phyloP scores from a whole-genome alignment of 345 rosid species.

The Viola odorata region DNA sequence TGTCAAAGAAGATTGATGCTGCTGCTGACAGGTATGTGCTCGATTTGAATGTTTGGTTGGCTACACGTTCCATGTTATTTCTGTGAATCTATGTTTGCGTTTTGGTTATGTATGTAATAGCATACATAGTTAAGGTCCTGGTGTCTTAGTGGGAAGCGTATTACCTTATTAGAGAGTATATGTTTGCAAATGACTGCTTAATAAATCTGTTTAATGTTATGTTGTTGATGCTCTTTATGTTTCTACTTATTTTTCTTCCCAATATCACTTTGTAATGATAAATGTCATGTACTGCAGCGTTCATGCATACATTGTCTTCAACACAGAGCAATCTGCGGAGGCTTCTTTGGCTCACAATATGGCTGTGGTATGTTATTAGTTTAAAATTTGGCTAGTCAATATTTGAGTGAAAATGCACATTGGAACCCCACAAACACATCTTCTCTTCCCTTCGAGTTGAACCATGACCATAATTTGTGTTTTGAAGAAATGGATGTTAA shows the following conservation, averaged over 20 bases:
- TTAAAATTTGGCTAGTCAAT: neutral
- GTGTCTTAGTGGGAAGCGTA: too few species aligned
- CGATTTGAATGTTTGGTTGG: neutral
- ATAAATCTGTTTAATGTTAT: neutral
- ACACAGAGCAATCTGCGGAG: constrained; percentile 73
- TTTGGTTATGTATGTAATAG: too few species aligned
- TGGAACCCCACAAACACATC: too few species aligned
- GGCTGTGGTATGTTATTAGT: constrained; percentile 63
- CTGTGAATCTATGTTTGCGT: too few species aligned
- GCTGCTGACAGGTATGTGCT: constrained; percentile 61
- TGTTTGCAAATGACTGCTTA: too few species aligned
- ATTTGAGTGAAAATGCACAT: neutral
- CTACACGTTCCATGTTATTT: neutral
- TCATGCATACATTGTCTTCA: constrained; percentile 86
- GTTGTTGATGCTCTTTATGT: neutral
- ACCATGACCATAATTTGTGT: neutral
- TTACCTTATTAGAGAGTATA: too few species aligned
- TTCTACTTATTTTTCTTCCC: neutral
- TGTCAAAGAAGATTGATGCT: constrained; percentile 68
- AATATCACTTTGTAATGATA: constrained; percentile 3
- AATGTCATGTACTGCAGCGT: constrained; percentile 48
- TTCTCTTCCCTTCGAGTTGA: neutral
- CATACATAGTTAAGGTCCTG: too few species aligned
- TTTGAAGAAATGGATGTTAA: constrained; percentile 5
- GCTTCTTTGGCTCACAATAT: constrained; percentile 77